These are phyloP conservation scores for Annulohypoxylon stygium DNA, from an alignment of 495 filamentous ascomycete genomes.

Conservation along the genomic window DNA sequence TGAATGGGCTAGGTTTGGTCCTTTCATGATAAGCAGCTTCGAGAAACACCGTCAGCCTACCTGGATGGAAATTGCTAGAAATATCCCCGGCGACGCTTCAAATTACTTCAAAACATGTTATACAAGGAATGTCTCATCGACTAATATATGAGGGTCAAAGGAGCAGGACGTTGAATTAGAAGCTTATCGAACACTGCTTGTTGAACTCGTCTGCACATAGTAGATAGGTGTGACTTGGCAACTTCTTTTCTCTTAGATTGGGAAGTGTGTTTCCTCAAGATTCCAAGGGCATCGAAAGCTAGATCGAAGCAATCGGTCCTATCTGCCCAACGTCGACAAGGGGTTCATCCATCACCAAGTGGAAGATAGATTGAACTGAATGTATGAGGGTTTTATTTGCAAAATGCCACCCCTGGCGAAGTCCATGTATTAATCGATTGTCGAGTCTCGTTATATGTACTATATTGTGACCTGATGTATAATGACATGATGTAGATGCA, in stretches of 20 bases:
- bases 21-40: slow-evolving; percentile 14
- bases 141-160: neutral
- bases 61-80: slow-evolving; percentile 6
- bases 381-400: slow-evolving; percentile 2
- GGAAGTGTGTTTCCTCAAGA: neutral
- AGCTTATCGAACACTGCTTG: no score
- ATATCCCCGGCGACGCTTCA: neutral
- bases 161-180: no score
- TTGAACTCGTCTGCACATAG: neutral
- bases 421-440: neutral
- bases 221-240: neutral
- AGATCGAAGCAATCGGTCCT: slow-evolving; percentile 14
- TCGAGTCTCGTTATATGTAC: neutral
- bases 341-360: slow-evolving; percentile 2
- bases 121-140: neutral
- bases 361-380: neutral
- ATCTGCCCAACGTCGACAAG: slow-evolving; percentile 5
- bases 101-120: neutral
- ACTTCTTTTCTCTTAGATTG: neutral
- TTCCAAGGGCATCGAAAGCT: neutral
- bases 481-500: slow-evolving; percentile 3
- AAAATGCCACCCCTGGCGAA: neutral
- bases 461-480: neutral
- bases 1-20: neutral
- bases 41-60: slow-evolving; percentile 23